Percentiles rank a stretch among this genome's conserved stretches.
Conservation (phyloP, 2,329 filamentous ascomycete species). For the Arthrobotrys pseudoclavata region DNA sequence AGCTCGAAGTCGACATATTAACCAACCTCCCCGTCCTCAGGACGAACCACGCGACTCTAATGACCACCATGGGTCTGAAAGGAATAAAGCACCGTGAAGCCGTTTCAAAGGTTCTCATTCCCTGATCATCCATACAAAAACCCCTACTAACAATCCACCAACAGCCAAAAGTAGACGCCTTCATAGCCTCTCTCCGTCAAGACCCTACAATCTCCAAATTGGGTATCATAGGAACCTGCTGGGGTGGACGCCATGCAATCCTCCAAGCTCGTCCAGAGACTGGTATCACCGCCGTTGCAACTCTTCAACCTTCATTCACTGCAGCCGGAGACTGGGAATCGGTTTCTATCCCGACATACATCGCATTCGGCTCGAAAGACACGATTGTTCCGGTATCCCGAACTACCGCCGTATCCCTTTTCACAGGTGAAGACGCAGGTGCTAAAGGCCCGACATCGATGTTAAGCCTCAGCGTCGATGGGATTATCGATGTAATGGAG, state of each 20-base stretch:
- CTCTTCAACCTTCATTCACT: slow-evolving; percentile 50
- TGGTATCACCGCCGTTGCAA: slow-evolving; percentile 42
- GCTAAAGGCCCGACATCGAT: slow-evolving; percentile 13
- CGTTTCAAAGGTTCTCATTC: slow-evolving; percentile 43
- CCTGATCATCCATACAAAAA: not conserved
- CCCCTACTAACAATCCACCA: not conserved
- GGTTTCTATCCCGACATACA: slow-evolving; percentile 39
- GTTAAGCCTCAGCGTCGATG: slow-evolving; percentile 35
- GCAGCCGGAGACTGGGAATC: slow-evolving; percentile 34
- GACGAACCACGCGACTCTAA: slow-evolving; percentile 37
- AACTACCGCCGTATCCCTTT: slow-evolving; percentile 7
- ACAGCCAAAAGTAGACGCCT: slow-evolving; percentile 49
- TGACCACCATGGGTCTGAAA: slow-evolving; percentile 41
- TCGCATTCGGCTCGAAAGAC: slow-evolving; percentile 49
- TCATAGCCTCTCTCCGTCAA: slow-evolving; percentile 38
- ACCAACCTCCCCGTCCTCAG: slow-evolving; percentile 8
- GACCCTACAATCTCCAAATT: slow-evolving; percentile 46
- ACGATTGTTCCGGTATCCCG: slow-evolving; percentile 40
- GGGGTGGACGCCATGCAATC: slow-evolving; percentile 53
- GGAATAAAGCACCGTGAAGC: slow-evolving; percentile 49
- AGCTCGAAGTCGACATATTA: not conserved
- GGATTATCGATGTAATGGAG: slow-evolving; percentile 47
- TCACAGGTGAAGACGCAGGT: not conserved
- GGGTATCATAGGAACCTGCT: slow-evolving; percentile 51
- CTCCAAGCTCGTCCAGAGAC: slow-evolving; percentile 44